These are phyloP conservation scores for Pisolithus marmoratus DNA, from an alignment of 768 basidiomycete species.

Conservation along the genomic window DNA sequence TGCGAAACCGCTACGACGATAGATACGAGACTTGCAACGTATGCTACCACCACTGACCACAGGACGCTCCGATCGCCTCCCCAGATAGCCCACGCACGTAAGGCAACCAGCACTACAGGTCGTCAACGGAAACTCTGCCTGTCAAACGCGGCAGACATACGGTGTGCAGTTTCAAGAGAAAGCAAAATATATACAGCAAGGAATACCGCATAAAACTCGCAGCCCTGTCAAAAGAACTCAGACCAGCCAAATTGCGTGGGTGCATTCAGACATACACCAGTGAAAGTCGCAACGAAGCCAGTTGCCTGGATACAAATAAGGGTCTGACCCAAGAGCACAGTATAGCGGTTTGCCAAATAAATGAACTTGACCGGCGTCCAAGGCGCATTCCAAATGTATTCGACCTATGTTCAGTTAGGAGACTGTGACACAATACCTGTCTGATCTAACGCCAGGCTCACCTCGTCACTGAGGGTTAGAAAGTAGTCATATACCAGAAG, in stretches of 20 bases:
- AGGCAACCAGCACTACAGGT: neutral
- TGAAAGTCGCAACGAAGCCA: neutral
- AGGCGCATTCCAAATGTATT: conserved; percentile 8
- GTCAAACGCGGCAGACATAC: neutral
- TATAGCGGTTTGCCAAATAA: conserved; percentile 6
- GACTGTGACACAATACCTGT: neutral
- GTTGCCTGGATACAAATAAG: neutral
- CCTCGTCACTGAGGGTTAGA: conserved; percentile 7
- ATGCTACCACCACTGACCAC: neutral
- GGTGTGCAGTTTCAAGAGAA: neutral
- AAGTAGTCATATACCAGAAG: conserved; percentile 6
- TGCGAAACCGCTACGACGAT: neutral
- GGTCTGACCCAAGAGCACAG: conserved; percentile 1
- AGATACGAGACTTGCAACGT: neutral
- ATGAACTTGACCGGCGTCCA: conserved; percentile 5
- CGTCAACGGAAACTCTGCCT: neutral
- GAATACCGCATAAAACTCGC: neutral
- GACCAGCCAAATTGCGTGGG: neutral
- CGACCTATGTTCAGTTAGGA: neutral
- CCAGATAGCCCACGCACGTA: neutral
- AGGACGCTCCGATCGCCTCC: neutral
- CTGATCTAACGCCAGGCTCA: neutral
- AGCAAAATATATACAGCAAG: neutral
- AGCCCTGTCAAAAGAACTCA: neutral
- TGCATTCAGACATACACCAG: neutral